Evolutionary conservation across 805 yeast species (phyloP).

Genomic region (Candida vaughaniae): DNA sequence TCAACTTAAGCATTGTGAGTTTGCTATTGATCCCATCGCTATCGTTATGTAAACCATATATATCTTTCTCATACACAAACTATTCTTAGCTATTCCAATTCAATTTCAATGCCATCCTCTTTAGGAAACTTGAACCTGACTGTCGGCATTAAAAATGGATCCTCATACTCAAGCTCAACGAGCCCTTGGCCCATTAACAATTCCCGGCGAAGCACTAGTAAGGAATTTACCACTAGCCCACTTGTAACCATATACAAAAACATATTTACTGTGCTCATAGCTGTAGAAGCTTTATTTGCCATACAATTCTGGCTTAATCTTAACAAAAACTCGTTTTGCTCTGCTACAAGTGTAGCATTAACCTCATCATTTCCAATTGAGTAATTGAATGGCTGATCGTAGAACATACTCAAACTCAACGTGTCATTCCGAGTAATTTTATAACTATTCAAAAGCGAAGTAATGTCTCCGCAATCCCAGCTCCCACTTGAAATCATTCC

Average conservation of each 20-base stretch:
- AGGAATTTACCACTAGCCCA: constrained; percentile 3
- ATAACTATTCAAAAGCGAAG: constrained; percentile 8
- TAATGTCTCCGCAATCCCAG: constrained; percentile 8
- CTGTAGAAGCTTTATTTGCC: constrained; percentile 5
- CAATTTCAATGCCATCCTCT: no score
- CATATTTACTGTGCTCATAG: constrained; percentile 2
- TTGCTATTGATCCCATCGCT: no score
- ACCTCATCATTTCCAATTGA: neutral
- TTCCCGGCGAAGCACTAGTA: neutral
- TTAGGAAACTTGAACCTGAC: neutral
- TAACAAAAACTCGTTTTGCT: constrained; percentile 3
- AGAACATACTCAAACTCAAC: constrained; percentile 1
- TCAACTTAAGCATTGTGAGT: no score
- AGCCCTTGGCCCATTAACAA: neutral
- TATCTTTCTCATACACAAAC: no score
- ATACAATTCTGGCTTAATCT: constrained; percentile 3
- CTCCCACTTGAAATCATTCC: constrained; percentile 9
- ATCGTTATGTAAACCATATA: no score
- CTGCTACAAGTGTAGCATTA: neutral
- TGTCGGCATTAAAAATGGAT: constrained; percentile 7
- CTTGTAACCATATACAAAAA: constrained; percentile 5
- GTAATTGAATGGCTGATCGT: neutral
- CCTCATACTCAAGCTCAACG: constrained; percentile 5
- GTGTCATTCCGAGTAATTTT: constrained; percentile 6
- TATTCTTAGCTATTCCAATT: no score